A percentile compares a stretch with the other conserved stretches of the same genome.
Conservation (phyloP, 1,139 yeast genomes). For the Diutina neorugosa region DNA sequence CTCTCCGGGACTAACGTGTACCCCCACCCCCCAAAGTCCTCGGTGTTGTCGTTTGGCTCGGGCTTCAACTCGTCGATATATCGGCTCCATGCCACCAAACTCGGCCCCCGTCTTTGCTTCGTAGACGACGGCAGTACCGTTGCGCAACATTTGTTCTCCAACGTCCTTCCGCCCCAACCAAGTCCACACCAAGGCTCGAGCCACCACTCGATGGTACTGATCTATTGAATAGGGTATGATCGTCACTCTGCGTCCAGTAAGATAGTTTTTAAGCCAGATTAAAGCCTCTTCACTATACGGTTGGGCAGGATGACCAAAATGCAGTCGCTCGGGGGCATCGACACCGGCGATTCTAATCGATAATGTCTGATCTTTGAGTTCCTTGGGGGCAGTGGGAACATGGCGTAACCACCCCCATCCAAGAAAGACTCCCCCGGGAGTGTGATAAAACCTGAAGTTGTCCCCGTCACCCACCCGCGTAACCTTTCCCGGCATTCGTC, state of each 20-base stretch:
- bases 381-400: slow-evolving; percentile 29
- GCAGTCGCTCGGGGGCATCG: slow-evolving; percentile 95
- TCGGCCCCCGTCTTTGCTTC: slow-evolving; percentile 77
- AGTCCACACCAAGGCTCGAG: slow-evolving; percentile 64
- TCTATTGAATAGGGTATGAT: slow-evolving; percentile 73
- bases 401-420: slow-evolving; percentile 93
- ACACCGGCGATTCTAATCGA: slow-evolving; percentile 79
- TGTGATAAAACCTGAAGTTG: slow-evolving; percentile 81
- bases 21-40: slow-evolving; percentile 59
- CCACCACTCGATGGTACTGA: slow-evolving; percentile 85
- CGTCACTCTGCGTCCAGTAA: slow-evolving; percentile 55
- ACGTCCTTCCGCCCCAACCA: slow-evolving; percentile 69
- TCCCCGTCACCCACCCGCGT: slow-evolving; percentile 97
- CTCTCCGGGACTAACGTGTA: not conserved
- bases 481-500: slow-evolving; percentile 56
- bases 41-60: slow-evolving; percentile 41
- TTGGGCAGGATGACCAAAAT: slow-evolving; percentile 91
- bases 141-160: slow-evolving; percentile 73
- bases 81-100: slow-evolving; percentile 62
- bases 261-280: slow-evolving; percentile 53
- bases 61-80: slow-evolving; percentile 47
- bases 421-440: slow-evolving; percentile 77
- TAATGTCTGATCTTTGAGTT: slow-evolving; percentile 44
- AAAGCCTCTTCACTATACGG: slow-evolving; percentile 80
- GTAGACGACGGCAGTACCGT: slow-evolving; percentile 80